A percentile compares a stretch with the other conserved stretches of the same genome.
phyloP scores from a whole-genome alignment of 1,284 basidiomycete species.

The Ceratobasidium sp. region DNA sequence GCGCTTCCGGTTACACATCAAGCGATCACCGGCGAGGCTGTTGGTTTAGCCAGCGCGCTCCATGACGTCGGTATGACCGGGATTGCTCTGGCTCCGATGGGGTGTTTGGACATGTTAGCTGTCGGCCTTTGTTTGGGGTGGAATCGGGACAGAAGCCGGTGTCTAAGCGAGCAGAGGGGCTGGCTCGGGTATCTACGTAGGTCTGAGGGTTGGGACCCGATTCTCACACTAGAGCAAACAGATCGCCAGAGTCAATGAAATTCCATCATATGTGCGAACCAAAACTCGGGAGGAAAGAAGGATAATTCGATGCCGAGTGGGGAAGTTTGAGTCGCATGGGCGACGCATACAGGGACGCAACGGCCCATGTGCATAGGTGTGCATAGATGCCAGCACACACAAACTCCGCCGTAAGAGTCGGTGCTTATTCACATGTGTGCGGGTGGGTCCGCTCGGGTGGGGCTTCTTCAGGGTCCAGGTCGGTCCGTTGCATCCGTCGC shows the following conservation, averaged over 20 bases:
- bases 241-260: not conserved
- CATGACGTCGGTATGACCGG: not conserved
- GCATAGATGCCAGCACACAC: constrained; percentile 1
- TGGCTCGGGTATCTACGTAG: not conserved
- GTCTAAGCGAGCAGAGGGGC: not conserved
- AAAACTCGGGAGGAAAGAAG: not conserved
- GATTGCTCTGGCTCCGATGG: not conserved
- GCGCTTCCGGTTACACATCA: not conserved
- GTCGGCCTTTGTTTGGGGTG: constrained; percentile 27
- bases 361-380: too few species aligned
- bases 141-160: not conserved
- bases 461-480: not conserved
- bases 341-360: not conserved
- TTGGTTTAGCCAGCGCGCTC: not conserved
- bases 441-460: too few species aligned
- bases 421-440: constrained; percentile 16
- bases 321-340: constrained; percentile 7
- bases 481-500: constrained; percentile 28
- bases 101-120: constrained; percentile 4
- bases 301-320: too few species aligned
- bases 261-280: not conserved
- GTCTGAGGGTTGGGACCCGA: constrained; percentile 1
- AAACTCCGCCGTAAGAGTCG: constrained; percentile 38
- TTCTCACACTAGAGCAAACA: constrained; percentile 4
- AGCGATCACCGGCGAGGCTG: not conserved